Conservation (phyloP, 2,329 filamentous ascomycete species). For the Sarocladium brachiariae region DNA sequence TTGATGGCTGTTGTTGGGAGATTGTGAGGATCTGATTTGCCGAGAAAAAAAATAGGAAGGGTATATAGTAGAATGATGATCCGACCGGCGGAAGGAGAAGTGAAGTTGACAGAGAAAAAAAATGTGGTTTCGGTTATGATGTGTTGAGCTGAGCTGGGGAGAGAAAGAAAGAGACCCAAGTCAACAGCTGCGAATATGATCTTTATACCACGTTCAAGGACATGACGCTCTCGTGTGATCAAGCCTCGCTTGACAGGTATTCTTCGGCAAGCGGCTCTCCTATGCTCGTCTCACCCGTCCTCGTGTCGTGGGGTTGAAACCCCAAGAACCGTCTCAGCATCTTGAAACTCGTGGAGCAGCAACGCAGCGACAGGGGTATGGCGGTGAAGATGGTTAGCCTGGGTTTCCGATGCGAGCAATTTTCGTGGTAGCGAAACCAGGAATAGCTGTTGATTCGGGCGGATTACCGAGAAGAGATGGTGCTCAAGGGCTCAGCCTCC, state of each 20-base stretch:
- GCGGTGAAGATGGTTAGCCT: too few relatives aligned
- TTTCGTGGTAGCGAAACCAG: background rate
- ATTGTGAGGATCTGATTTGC: background rate
- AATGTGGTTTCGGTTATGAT: background rate
- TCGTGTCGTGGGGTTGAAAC: constrained; percentile 7
- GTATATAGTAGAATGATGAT: background rate
- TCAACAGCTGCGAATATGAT: background rate
- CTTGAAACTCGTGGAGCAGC: constrained; percentile 1
- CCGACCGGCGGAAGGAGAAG: constrained; percentile 10
- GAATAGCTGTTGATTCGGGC: background rate
- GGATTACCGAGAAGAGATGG: background rate
- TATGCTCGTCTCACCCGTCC: constrained; percentile 5
- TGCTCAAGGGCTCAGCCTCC: background rate
- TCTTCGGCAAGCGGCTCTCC: background rate
- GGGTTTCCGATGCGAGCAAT: background rate
- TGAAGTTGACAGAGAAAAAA: constrained; percentile 4
- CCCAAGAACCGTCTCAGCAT: constrained; percentile 8
- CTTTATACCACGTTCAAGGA: constrained; percentile 1
- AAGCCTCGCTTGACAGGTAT: background rate
- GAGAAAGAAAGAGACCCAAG: background rate
- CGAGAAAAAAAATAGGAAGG: background rate
- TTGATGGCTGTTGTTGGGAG: constrained; percentile 2
- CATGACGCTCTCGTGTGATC: constrained; percentile 2
- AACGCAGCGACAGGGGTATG: background rate
- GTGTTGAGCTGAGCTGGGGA: constrained; percentile 8